Conservation (phyloP, 805 yeast species). For the Spathaspora gorwiae region DNA sequence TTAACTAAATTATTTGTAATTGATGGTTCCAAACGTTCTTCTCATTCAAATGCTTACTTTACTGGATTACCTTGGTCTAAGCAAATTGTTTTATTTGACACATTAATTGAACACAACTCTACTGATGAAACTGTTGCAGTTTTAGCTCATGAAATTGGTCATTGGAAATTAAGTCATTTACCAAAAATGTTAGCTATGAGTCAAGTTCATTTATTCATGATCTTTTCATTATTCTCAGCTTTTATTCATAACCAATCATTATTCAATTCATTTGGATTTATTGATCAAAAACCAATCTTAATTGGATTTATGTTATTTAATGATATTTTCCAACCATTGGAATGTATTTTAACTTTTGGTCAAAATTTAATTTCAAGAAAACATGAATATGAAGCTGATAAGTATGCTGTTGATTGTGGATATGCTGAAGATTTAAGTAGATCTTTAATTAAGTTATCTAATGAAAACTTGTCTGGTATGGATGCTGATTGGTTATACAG, state of each 20-base stretch:
- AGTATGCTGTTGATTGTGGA: conserved; percentile 73
- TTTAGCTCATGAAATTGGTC: conserved; percentile 97
- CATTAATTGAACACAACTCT: conserved; percentile 76
- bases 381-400: conserved; percentile 92
- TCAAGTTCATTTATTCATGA: conserved; percentile 59
- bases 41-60: conserved; percentile 96
- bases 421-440: conserved; percentile 61
- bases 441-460: conserved; percentile 71
- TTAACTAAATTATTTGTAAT: conserved; percentile 78
- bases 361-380: conserved; percentile 74
- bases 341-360: conserved; percentile 59
- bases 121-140: conserved; percentile 86
- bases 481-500: conserved; percentile 89
- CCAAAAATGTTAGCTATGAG: conserved; percentile 65
- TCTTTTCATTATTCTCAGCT: conserved; percentile 71
- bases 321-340: conserved; percentile 76
- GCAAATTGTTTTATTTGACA: conserved; percentile 90
- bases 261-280: conserved; percentile 75
- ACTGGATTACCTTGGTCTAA: conserved; percentile 96
- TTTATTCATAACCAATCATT: conserved; percentile 78
- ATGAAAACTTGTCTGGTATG: conserved; percentile 78
- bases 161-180: conserved; percentile 90
- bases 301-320: conserved; percentile 79
- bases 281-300: conserved; percentile 58
- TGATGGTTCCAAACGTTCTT: conserved; percentile 95